Base-by-base conservation (phyloP, 192 early-diverging fungal species). In the Coemansia sp. region DNA sequence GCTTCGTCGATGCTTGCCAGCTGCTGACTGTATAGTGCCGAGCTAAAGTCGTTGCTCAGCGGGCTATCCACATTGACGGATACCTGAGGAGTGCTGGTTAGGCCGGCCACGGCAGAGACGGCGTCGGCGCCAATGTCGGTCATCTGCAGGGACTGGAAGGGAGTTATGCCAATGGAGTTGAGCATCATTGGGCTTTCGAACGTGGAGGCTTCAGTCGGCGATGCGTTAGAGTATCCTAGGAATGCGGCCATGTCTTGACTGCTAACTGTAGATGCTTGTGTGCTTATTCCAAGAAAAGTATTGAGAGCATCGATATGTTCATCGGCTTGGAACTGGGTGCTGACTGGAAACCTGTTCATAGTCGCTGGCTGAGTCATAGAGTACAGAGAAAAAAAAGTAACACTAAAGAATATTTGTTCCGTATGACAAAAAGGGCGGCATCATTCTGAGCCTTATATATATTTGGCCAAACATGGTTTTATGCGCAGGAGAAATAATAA, bases 191-290 rank as follows among this genome's bases (percentile, higher is more conserved):
- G 72, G 42, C 57, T 69, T 10, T 63, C 46, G 36, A 38, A 32
- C 45, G 17, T 56, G 37, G 46, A 15, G 54, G 6, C 0, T 12
- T 18, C 28, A n/a, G 52, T 11, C 0, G 46, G 9, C 11, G 46
- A 40, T 0, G 36, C 37, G 18, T 56, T 43, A 10, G 56, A 10
- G 34, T 64, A 64, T 0, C 58, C 62, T 2, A 76, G 43, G 39
- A 76, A 56, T 3, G 66, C 58, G 11, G 62, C 66, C 49, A 76
- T 66, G 21, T 56, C 60, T 52, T 68, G 71, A 16, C 57, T 53
- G 58, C 40, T 64, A 12, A 47, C 58, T 34, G 37, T 41, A 5
- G 41, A n/a, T 12, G 38, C 31, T 6, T 11, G 7, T 30, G 46
- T 42, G 53, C 26, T 11, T 47, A 64, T 59, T 4, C 58, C 62